Evolutionary conservation across 2,329 filamentous ascomycete genomes (phyloP), one percentile per base, ranked within the genome.

Genomic region (Neofusicoccum sp.): DNA sequence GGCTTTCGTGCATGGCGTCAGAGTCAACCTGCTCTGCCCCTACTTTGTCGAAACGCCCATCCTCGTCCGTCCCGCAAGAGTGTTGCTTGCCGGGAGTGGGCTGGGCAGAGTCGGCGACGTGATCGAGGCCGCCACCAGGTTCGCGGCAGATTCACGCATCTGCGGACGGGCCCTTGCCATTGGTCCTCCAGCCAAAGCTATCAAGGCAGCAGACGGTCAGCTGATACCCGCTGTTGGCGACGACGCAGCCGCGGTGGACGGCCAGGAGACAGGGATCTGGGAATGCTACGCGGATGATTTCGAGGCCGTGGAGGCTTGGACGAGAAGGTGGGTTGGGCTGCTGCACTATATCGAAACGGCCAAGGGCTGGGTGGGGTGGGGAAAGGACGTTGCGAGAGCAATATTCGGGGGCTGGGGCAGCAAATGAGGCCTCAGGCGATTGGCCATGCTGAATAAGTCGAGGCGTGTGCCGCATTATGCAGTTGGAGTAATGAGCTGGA

Each of bases 41-140:
- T 89, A 89, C 72, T 89, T 88, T 70, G 80, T 82, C 66, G 82
- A 86, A 65, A 87, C 84, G 12, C 83, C 85, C n/a, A 80, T 89
- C 45, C 69, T 87, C 3, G 73, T 79, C 0, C 62, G 73, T 1
- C 60, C 65, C 1, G 84, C 78, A 16, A 77, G 82, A 30, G 63
- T 81, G 2, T 62, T 87, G 14, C 76, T 89, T 2, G 82, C 85
- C 0, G 87, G 87, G 12, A 79, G 76, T 3, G 82, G 77, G 1
- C 75, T 81, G 63, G 85, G 82, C 1, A 76, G 77, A 43, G 71
- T 81, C 38, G 80, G 79, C 33, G 85, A 89, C 67, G 87, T 89
- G 1, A 79, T 89, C 2, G 84, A 88, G 63, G 86, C 86, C 3
- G 84, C 78, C 0, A 88, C 84, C 14, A 78, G 86, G 44, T 76